Conservation (phyloP, 202 grass and related monocot species). For the Schoenoplectus triqueter region DNA sequence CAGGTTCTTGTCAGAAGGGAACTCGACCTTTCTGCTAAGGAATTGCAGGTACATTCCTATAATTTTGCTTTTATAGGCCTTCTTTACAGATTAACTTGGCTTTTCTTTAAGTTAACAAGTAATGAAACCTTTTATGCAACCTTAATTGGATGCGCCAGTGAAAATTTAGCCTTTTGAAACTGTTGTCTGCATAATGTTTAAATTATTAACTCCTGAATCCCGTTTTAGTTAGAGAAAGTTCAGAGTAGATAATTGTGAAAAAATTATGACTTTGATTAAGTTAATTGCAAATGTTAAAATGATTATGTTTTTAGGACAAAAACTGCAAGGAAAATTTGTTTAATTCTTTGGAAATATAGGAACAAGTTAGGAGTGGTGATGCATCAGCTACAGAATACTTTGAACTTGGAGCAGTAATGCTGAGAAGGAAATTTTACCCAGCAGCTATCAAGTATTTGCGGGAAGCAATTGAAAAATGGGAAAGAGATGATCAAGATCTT, state of each 20-base stretch:
- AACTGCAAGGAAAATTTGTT: too few relatives aligned
- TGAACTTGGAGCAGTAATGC: constrained; percentile 98
- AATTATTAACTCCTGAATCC: not conserved
- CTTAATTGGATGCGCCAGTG: too few relatives aligned
- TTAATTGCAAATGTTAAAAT: too few relatives aligned
- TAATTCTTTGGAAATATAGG: constrained; percentile 41
- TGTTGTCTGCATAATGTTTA: not conserved
- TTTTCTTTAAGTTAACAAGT: not conserved
- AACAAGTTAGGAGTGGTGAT: constrained; percentile 97
- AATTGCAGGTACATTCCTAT: constrained; percentile 76
- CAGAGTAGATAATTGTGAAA: too few relatives aligned
- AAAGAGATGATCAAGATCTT: constrained; percentile 91
- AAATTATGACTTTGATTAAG: too few relatives aligned
- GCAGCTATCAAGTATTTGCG: constrained; percentile 90
- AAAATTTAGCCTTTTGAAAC: not conserved
- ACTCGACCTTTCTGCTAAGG: constrained; percentile 98
- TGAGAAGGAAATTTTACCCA: constrained; percentile 94
- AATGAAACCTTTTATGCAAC: not conserved
- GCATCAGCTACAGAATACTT: constrained; percentile 86
- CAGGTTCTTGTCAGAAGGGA: constrained; percentile 94
- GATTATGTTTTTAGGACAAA: too few relatives aligned
- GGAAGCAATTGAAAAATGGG: constrained; percentile 97
- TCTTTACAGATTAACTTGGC: constrained; percentile 29
- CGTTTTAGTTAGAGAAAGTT: not conserved
- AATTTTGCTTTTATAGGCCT: not conserved